phyloP scores from a whole-genome alignment of 768 basidiomycete genomes.

The Boletellus ananiceps region DNA sequence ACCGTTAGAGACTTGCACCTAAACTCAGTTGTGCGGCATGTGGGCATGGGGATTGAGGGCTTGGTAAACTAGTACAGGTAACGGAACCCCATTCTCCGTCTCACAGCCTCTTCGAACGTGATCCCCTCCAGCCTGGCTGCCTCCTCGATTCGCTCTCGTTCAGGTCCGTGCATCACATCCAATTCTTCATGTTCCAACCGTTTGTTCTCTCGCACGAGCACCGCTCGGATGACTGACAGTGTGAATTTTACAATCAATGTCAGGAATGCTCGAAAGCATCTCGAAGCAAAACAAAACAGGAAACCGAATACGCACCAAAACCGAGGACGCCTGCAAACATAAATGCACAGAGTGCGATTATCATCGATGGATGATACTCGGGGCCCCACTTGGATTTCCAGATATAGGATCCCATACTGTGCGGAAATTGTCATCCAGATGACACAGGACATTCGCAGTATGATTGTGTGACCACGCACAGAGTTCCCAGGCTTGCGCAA shows the following conservation, averaged over 20 bases:
- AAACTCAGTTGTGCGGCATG: no score
- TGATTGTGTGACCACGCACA: conserved; percentile 37
- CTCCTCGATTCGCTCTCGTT: conserved; percentile 49
- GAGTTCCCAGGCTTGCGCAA: conserved; percentile 50
- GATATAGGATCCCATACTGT: conserved; percentile 56
- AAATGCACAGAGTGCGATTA: conserved; percentile 42
- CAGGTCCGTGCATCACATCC: conserved; percentile 39
- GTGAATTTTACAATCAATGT: not conserved
- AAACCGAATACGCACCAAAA: conserved; percentile 26
- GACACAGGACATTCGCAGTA: not conserved
- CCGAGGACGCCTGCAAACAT: conserved; percentile 31
- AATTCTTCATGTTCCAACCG: conserved; percentile 47
- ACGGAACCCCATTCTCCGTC: conserved; percentile 53
- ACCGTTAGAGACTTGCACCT: no score
- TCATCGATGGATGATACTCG: conserved; percentile 58
- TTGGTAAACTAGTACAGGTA: conserved; percentile 43
- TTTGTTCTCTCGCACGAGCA: conserved; percentile 48
- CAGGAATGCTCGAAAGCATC: no score
- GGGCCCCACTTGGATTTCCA: conserved; percentile 62
- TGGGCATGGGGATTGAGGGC: no score
- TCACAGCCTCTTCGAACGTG: conserved; percentile 55
- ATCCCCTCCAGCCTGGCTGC: conserved; percentile 58
- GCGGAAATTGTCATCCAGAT: not conserved
- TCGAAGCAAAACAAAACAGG: not conserved
- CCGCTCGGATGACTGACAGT: conserved; percentile 35